Percentiles rank a stretch among this genome's conserved stretches.
phyloP scores from a whole-genome alignment of 345 rosid genomes.

The Schrenkiella parvula region DNA sequence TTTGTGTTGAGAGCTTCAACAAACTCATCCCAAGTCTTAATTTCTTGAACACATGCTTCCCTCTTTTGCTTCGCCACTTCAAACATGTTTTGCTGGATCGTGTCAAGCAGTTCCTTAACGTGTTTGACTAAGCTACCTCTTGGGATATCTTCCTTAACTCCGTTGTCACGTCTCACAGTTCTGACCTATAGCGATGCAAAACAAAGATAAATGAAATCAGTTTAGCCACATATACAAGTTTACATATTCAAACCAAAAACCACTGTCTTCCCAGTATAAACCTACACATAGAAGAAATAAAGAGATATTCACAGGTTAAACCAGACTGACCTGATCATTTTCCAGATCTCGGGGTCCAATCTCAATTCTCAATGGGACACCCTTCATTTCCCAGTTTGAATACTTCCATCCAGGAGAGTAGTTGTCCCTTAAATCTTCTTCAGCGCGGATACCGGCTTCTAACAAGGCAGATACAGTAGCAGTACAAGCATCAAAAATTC shows the following conservation, averaged over 20 bases:
- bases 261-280: not conserved
- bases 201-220: not conserved
- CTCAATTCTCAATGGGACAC: constrained; percentile 95
- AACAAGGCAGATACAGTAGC: constrained; percentile 61
- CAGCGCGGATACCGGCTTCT: constrained; percentile 75
- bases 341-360: constrained; percentile 91
- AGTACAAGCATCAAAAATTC: constrained; percentile 77
- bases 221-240: constrained; percentile 1
- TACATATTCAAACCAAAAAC: not conserved
- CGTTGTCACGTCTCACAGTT: constrained; percentile 80
- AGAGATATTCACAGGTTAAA: not conserved
- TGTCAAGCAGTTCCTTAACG: constrained; percentile 51
- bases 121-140: constrained; percentile 55
- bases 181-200: constrained; percentile 54
- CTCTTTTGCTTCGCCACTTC: constrained; percentile 64
- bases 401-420: constrained; percentile 99
- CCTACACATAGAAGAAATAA: not conserved
- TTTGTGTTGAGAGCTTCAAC: constrained; percentile 60
- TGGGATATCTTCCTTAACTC: constrained; percentile 59
- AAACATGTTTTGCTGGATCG: constrained; percentile 64
- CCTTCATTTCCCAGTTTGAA: constrained; percentile 97
- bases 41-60: constrained; percentile 63
- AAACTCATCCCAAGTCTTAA: constrained; percentile 86
- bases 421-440: constrained; percentile 78
- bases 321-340: constrained; percentile 60